Conservation (phyloP, 352 stramenopile genomes). For the Globisporangium recalcitrans region DNA sequence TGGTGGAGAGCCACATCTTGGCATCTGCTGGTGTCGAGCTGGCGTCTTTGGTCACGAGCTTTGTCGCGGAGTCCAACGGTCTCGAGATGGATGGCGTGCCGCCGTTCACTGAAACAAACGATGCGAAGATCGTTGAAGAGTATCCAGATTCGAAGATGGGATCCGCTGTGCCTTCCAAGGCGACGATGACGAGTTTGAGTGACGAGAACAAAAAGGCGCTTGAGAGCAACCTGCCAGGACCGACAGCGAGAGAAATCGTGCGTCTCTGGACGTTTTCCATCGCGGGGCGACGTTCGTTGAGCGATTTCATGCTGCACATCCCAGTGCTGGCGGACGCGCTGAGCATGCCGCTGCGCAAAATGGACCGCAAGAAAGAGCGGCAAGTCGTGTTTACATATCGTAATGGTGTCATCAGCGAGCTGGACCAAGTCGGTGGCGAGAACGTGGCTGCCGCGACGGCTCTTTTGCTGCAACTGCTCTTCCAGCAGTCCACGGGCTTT, state of each 20-base stretch:
- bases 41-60: conserved; percentile 52
- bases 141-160: not conserved
- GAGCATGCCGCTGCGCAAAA: conserved; percentile 72
- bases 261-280: conserved; percentile 65
- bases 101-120: conserved; percentile 17
- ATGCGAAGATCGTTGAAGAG: not conserved
- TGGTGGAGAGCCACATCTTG: conserved; percentile 50
- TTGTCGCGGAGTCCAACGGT: conserved; percentile 55
- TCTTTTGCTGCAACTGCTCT: conserved; percentile 52
- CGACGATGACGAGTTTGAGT: conserved; percentile 32
- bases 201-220: conserved; percentile 64
- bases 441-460: conserved; percentile 27
- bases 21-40: conserved; percentile 47
- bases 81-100: conserved; percentile 53
- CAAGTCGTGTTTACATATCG: conserved; percentile 64
- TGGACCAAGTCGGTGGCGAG: conserved; percentile 30
- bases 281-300: conserved; percentile 49
- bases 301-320: conserved; percentile 60
- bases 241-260: conserved; percentile 48
- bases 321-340: conserved; percentile 48
- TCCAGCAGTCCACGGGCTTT: conserved; percentile 60
- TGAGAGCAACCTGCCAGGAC: conserved; percentile 43
- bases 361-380: conserved; percentile 81
- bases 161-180: not conserved
- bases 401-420: conserved; percentile 35